Conservation (phyloP, 345 rosid genomes). For the Physaria fendleri region DNA sequence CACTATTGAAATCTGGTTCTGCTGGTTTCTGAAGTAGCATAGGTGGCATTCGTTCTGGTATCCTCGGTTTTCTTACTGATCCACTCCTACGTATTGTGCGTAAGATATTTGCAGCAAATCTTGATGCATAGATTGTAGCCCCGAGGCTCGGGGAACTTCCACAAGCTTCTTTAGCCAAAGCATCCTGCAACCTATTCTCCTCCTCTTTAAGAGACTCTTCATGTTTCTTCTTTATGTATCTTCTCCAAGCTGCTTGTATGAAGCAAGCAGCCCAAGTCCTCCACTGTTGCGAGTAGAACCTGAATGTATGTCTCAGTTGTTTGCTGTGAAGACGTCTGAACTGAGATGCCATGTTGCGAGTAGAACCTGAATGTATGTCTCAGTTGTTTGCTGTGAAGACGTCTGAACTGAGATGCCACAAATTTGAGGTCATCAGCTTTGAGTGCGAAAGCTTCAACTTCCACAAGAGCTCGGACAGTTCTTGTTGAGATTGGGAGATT, state of each 20-base stretch:
- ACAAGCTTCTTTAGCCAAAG: constrained; percentile 51
- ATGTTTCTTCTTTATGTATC: constrained; percentile 57
- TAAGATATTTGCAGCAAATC: constrained; percentile 79
- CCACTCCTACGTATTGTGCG: constrained; percentile 49
- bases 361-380: constrained; percentile 78
- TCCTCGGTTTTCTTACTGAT: constrained; percentile 49
- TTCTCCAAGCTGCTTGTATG: constrained; percentile 89
- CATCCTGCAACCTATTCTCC: constrained; percentile 71
- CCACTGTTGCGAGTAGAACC: constrained; percentile 88
- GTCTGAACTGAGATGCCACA: constrained; percentile 84
- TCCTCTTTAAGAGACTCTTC: constrained; percentile 62
- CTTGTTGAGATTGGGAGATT: too few species aligned
- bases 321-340: constrained; percentile 84
- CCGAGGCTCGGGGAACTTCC: constrained; percentile 76
- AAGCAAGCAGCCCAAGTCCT: constrained; percentile 93
- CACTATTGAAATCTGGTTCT: constrained; percentile 81
- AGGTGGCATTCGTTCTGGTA: constrained; percentile 55
- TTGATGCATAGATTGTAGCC: constrained; percentile 81
- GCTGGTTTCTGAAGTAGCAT: constrained; percentile 82
- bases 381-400: constrained; percentile 85
- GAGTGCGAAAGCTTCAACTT: too few species aligned
- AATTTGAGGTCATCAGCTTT: too few species aligned
- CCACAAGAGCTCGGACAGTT: too few species aligned
- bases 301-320: constrained; percentile 77
- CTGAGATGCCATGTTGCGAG: constrained; percentile 78